Evolutionary conservation across 805 yeast species (phyloP).

Genomic region (Kodamaea laetipori): DNA sequence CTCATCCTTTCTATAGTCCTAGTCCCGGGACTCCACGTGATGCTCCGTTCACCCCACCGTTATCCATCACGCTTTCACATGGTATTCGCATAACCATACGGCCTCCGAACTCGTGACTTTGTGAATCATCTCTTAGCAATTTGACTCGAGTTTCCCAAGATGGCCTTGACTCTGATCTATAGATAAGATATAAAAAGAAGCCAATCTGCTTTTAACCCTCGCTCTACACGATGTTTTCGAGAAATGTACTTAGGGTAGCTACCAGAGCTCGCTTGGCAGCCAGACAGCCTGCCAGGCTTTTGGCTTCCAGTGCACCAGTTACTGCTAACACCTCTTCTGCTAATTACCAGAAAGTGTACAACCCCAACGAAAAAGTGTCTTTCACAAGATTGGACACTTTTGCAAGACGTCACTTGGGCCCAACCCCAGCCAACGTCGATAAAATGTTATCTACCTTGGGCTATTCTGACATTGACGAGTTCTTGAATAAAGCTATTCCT

Average conservation of each 20-base stretch:
- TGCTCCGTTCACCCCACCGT: too few species aligned
- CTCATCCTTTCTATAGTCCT: too few species aligned
- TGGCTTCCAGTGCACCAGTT: conserved; percentile 10
- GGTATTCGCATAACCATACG: too few species aligned
- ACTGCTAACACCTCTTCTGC: conserved; percentile 59
- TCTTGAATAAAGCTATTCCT: conserved; percentile 76
- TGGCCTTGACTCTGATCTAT: too few species aligned
- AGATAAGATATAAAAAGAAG: too few species aligned
- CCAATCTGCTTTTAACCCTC: not conserved
- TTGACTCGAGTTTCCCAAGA: too few species aligned
- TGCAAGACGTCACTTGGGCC: conserved; percentile 89
- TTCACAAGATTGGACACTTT: conserved; percentile 69
- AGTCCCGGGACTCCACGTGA: too few species aligned
- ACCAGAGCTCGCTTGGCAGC: conserved; percentile 3
- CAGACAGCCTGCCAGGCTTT: conserved; percentile 5
- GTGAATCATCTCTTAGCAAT: too few species aligned
- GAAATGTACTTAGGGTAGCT: conserved; percentile 16
- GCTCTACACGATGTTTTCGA: conserved; percentile 8
- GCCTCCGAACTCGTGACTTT: too few species aligned
- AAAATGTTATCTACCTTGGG: conserved; percentile 70
- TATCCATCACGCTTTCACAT: too few species aligned
- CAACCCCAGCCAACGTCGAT: conserved; percentile 60
- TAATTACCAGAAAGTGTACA: conserved; percentile 50
- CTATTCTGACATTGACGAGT: conserved; percentile 65
- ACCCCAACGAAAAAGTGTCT: conserved; percentile 30